Conservation (phyloP, 345 rosid genomes). For the Brassica nigra region DNA sequence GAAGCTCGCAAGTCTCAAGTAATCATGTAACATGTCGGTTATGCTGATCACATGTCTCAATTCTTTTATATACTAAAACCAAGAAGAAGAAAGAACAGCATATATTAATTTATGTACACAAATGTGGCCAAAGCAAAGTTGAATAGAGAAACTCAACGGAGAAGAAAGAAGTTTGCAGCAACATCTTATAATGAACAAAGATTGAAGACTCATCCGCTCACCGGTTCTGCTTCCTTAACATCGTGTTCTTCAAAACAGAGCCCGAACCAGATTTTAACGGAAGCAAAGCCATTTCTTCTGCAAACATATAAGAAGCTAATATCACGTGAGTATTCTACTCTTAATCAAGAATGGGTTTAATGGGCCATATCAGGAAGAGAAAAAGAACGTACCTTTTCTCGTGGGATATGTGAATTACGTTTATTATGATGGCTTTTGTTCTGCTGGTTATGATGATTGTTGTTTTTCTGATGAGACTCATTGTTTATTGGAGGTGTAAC, state of each 20-base stretch:
- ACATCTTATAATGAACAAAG: conserved; percentile 23
- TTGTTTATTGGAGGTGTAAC: conserved; percentile 28
- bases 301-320: not conserved
- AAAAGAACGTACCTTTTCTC: conserved; percentile 27
- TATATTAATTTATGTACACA: conserved; percentile 19
- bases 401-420: conserved; percentile 28
- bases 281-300: conserved; percentile 47
- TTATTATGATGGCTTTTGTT: conserved; percentile 4
- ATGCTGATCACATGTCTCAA: not conserved
- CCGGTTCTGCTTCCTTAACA: conserved; percentile 22
- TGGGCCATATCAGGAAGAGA: not conserved
- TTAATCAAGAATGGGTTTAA: not conserved
- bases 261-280: conserved; percentile 24
- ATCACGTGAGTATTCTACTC: not conserved
- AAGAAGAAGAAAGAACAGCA: conserved; percentile 11
- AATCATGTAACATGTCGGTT: not conserved
- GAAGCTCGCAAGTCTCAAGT: not conserved
- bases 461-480: conserved; percentile 21
- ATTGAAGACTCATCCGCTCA: conserved; percentile 14
- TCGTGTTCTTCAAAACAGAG: not conserved
- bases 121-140: conserved; percentile 22
- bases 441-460: not conserved
- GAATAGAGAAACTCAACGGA: conserved; percentile 26
- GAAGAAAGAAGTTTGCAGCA: conserved; percentile 14
- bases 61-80: not conserved